Base-by-base conservation (phyloP, 2,329 filamentous ascomycete species). In the Fusarium kyushuense region DNA sequence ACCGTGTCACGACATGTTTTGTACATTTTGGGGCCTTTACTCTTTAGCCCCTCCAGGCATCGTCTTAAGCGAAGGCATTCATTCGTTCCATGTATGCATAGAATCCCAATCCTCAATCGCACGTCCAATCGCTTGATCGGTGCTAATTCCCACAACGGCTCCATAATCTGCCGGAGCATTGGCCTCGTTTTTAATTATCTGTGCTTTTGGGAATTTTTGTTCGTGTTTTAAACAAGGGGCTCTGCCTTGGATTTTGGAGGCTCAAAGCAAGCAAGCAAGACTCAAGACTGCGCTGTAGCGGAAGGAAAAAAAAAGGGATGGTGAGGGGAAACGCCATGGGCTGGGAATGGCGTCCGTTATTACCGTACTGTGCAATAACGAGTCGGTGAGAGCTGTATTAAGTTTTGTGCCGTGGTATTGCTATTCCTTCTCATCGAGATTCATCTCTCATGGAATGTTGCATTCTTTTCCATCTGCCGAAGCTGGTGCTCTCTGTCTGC, bases 171-270 rank as follows among this genome's bases (percentile, higher is more conserved):
- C 49, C 32, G 58, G 56, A 65, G 51, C 57, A n/a, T n/a, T 25
- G 40, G 16, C 23, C 40, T 42, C 11, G 23, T 42, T 42, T 42
- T 21, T 38, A 12, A 30, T 61, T 41, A 52, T 29, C 53, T 25
- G 43, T 60, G 58, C 51, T 43, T 38, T 27, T 14, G 21, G 40
- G 40, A 49, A 38, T 49, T 49, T 49, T 54, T 42, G 29, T 19
- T 33, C 27, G 29, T 54, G 21, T 54, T 54, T 54, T 27, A 35
- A 49, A 42, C 59, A 67, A 67, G 64, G 64, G 64, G 51, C 53
- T 65, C 65, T 68, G 65, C 65, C 65, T 68, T 68, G 65, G 60
- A 68, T 63, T 47, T 54, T 64, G 55, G 55, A 57, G 63, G 54
- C 56, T 61, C 35, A 36, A 36, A 19, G n/a, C 32, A 35, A 35